These are phyloP conservation scores for Gyromitra esculenta DNA, from an alignment of 2,329 filamentous ascomycete genomes.

Conservation along the genomic window DNA sequence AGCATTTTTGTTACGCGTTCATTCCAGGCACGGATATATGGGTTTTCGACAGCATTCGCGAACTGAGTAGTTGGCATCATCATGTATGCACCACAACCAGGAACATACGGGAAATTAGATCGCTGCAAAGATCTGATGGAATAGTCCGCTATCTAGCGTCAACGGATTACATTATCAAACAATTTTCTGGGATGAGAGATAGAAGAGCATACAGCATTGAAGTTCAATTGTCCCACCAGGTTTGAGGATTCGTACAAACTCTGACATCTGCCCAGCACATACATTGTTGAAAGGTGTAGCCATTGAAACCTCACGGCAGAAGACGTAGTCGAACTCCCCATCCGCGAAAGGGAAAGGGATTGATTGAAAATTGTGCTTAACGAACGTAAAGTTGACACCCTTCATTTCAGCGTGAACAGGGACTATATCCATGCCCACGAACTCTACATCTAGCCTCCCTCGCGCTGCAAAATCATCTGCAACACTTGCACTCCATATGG, in stretches of 20 bases:
- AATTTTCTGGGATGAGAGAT: constrained; percentile 3
- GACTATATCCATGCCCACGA: constrained; percentile 58
- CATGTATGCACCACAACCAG: constrained; percentile 79
- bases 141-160: constrained; percentile 67
- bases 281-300: constrained; percentile 52
- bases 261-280: constrained; percentile 68
- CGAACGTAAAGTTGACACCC: constrained; percentile 70
- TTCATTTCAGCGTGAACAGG: constrained; percentile 56
- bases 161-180: constrained; percentile 33
- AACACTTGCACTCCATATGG: constrained; percentile 79
- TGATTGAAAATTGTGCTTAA: constrained; percentile 84
- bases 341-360: constrained; percentile 80
- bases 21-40: constrained; percentile 84
- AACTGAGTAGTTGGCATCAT: constrained; percentile 86
- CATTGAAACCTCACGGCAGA: constrained; percentile 56
- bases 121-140: constrained; percentile 77
- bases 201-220: constrained; percentile 70
- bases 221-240: constrained; percentile 83
- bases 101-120: constrained; percentile 60
- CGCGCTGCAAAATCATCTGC: constrained; percentile 56
- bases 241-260: constrained; percentile 78
- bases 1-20: constrained; percentile 80
- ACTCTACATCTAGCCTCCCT: constrained; percentile 55
- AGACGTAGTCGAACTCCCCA: constrained; percentile 82
- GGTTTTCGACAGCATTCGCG: constrained; percentile 73